phyloP scores from a whole-genome alignment of 805 yeast genomes.

The Wickerhamomyces chambardii region DNA sequence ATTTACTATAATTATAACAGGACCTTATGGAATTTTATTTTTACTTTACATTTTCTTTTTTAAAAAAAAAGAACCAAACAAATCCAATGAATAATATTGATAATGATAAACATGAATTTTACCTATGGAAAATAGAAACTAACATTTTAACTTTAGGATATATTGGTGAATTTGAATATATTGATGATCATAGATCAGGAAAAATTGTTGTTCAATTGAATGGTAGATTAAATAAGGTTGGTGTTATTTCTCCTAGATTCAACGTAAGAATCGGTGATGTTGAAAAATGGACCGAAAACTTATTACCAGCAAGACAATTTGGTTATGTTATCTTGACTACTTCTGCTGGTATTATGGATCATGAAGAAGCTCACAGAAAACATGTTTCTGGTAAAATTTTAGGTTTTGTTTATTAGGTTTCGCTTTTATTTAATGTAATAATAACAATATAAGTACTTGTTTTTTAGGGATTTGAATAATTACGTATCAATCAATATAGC shows the following conservation, averaged over 20 bases:
- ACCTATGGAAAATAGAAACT: background rate
- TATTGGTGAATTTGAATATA: constrained; percentile 98
- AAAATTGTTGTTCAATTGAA: constrained; percentile 93
- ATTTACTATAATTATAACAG: background rate
- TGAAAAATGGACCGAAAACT: constrained; percentile 98
- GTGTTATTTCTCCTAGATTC: constrained; percentile 98
- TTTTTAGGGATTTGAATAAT: too few relatives aligned
- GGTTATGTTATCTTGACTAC: constrained; percentile 98
- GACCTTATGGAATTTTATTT: background rate
- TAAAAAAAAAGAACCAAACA: too few relatives aligned
- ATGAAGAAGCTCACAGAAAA: constrained; percentile 99
- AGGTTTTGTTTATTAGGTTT: constrained; percentile 84
- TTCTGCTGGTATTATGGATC: constrained; percentile 99
- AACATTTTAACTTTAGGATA: constrained; percentile 25
- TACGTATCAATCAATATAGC: too few relatives aligned
- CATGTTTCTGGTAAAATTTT: constrained; percentile 98
- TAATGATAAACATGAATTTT: background rate
- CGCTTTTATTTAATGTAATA: too few relatives aligned
- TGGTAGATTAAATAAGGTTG: constrained; percentile 98
- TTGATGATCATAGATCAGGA: constrained; percentile 98
- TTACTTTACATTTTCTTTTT: background rate
- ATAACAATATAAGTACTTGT: too few relatives aligned
- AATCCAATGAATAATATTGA: too few relatives aligned
- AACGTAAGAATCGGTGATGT: constrained; percentile 92
- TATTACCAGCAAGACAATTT: constrained; percentile 98